Evolutionary conservation across 345 rosid species (phyloP), one percentile per base, ranked within the genome.

Genomic region (Corchorus capsularis): DNA sequence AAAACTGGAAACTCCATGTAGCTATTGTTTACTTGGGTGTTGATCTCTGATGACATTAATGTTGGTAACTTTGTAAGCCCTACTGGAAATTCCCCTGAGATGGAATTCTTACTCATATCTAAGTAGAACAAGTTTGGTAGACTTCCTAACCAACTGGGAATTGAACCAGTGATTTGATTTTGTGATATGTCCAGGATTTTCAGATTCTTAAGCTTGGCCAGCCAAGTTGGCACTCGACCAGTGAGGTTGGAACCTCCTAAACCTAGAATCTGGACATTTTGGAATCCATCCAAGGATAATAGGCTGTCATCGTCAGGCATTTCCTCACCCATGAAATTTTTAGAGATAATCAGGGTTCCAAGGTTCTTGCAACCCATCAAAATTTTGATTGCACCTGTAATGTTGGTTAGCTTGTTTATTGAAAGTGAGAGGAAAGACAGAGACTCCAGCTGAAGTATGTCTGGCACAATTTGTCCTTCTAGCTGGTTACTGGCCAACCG

Each of bases 1-100:
- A 89, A 95, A 80, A 95, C 94, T 6, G 99, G 99, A 71, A 95
- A 72, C 86, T 89, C 93, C 11, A 95, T 85, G 83, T 84, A 88
- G 63, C 80, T 88, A 45, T 86, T 80, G 70, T 83, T 80, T 54
- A 86, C 85, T 46, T 68, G 69, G 63, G 86, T 73, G 34, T 73
- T 75, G 50, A 27, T 27, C 27, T 27, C 27, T 27, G 27, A 27
- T 27, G 83, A 85, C 74, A 77, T 83, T 57, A 82, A 84, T 4
- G 91, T 84, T 81, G 78, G 79, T 37, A 95, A 82, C 6, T 92
- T 90, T 2, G 88, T 81, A 8, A 93, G 82, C 71, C 83, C 85
- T 74, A 50, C 62, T 22, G 97, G 96, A 76, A 95, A 73, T 61
- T 77, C 88, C 69, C 99, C 97, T 22, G 93, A 78, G 69, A 95